Evolutionary conservation across 257 asterid genomes (phyloP).

Genomic region (Parsonsia alboflavescens): DNA sequence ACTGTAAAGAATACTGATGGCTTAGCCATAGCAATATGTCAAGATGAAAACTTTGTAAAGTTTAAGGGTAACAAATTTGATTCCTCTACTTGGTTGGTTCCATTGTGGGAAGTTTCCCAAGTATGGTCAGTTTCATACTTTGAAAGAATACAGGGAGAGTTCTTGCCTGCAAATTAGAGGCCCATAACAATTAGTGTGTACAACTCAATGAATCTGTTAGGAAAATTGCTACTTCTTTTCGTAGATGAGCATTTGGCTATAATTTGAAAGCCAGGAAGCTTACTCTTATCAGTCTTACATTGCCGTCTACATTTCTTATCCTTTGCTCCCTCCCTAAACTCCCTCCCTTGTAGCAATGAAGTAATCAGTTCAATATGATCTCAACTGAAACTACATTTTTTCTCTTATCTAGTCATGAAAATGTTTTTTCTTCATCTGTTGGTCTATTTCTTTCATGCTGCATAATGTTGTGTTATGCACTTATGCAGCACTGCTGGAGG

Average conservation of each 20-base stretch:
- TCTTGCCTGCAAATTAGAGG: neutral
- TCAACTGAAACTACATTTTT: neutral
- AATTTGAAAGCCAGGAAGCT: neutral
- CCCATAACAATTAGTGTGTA: too few species aligned
- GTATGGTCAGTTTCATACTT: neutral
- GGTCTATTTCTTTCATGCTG: too few species aligned
- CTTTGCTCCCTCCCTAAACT: neutral
- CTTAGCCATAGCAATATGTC: too few species aligned
- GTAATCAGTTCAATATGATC: neutral
- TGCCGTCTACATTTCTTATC: neutral
- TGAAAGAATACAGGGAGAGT: neutral
- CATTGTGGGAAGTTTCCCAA: neutral
- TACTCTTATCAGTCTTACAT: neutral
- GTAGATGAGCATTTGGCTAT: too few species aligned
- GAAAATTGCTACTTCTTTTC: neutral
- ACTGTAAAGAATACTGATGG: neutral
- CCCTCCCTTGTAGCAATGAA: neutral
- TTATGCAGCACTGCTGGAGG: slow-evolving; percentile 57
- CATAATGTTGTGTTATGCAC: slow-evolving; percentile 9
- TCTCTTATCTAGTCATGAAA: neutral
- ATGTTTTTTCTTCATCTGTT: neutral
- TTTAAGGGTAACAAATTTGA: neutral
- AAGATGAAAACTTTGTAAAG: too few species aligned
- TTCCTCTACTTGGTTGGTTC: too few species aligned
- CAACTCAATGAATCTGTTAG: neutral